These are phyloP conservation scores for Lepidium sativum DNA, from an alignment of 345 rosid genomes.

Conservation along the genomic window DNA sequence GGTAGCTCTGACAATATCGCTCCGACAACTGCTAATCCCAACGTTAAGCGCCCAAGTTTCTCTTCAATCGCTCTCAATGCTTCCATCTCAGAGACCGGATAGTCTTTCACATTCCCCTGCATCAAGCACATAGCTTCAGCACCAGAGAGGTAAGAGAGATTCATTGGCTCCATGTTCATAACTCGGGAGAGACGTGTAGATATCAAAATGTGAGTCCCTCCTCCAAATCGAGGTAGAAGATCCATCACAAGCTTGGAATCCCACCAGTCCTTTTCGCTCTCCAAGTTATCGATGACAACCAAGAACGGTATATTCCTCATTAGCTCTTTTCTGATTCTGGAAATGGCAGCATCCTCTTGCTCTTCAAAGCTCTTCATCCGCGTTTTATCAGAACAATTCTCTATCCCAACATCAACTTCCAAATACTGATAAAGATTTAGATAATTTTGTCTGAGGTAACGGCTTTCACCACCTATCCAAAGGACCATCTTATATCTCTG, in stretches of 20 bases:
- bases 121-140: conserved; percentile 79
- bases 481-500: conserved; percentile 92
- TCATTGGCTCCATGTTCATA: conserved; percentile 85
- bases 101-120: conserved; percentile 65
- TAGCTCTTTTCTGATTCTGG: conserved; percentile 71
- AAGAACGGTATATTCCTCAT: conserved; percentile 88
- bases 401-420: conserved; percentile 78
- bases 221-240: conserved; percentile 94
- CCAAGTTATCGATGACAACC: conserved; percentile 83
- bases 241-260: conserved; percentile 84
- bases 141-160: conserved; percentile 69
- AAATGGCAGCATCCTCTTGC: conserved; percentile 79
- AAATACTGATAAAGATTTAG: conserved; percentile 67
- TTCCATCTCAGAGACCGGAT: conserved; percentile 59
- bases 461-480: conserved; percentile 93
- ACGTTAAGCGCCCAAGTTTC: conserved; percentile 66
- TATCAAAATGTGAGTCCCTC: conserved; percentile 83
- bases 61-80: conserved; percentile 73
- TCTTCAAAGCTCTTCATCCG: conserved; percentile 75
- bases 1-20: conserved; percentile 85
- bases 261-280: conserved; percentile 98
- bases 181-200: conserved; percentile 62
- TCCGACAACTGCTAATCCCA: conserved; percentile 77
- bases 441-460: conserved; percentile 80
- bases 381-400: conserved; percentile 45